Evolutionary conservation across 768 basidiomycete species (phyloP), one percentile per base, ranked within the genome.

Genomic region (Neoboletus brunneissimus): DNA sequence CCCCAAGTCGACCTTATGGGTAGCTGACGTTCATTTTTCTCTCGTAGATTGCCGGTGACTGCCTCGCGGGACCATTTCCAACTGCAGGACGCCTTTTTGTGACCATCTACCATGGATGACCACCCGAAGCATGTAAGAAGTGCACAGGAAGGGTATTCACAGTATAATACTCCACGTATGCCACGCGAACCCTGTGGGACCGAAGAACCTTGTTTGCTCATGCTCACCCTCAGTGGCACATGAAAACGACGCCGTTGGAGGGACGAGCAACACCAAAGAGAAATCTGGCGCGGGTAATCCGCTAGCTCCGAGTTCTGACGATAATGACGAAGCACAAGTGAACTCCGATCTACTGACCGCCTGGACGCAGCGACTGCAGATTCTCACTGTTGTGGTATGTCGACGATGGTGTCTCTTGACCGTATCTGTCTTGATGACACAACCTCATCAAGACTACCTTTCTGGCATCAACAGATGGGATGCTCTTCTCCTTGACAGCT

Each of bases 301-400:
- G 7, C 57, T 43, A n/a, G 2, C 58, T 41, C 20, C 59, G 3
- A 31, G 27, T 20, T 18, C 59, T 18, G 18, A 37, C 1, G 45
- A 57, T 4, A 54, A 60, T 10, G 53, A 52, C 2, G 58, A 70
- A 6, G 12, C 59, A 15, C 49, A 54, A 37, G 10, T 41, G 41
- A 51, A 59, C 4, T 59, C 70, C 1, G 59, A 66, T 15, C 34
- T 73, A 5, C 31, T 72, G 12, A 54, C 35, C 20, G 52, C 47
- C 8, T 72, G 70, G 70, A 67, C 41, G 56, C 57, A 68, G 16
- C 62, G 68, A 4, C 23, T 72, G 16, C 72, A 73, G 45, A 10
- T 51, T 5, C 64, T 72, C 34, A 72, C 70, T 27, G 29, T 68
- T 16, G 60, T 70, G 54, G 70, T 72, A 16, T 22, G 70, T 66